A percentile compares a stretch with the other conserved stretches of the same genome.
These are phyloP conservation scores for Suhomyces terraborum DNA, from an alignment of 1,139 yeast genomes.

Conservation along the genomic window DNA sequence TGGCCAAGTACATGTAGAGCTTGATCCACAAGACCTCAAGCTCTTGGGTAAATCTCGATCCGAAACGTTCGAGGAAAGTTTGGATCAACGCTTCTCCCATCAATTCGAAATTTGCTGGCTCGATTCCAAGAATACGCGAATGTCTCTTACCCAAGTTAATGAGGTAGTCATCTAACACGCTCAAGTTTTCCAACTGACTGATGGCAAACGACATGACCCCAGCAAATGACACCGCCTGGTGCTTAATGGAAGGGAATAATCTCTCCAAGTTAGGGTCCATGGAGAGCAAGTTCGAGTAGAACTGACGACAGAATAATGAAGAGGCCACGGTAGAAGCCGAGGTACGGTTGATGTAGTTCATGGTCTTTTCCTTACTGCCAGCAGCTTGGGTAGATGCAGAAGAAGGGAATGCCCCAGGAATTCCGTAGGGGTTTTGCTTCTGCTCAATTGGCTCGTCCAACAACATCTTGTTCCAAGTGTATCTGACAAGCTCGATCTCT, in stretches of 20 bases:
- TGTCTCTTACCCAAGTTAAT: constrained; percentile 72
- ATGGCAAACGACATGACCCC: constrained; percentile 73
- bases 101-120: constrained; percentile 68
- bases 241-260: constrained; percentile 64
- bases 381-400: constrained; percentile 13
- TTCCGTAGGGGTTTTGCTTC: constrained; percentile 20
- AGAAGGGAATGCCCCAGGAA: constrained; percentile 35
- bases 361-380: constrained; percentile 18
- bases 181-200: constrained; percentile 43
- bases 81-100: constrained; percentile 79
- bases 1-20: constrained; percentile 61
- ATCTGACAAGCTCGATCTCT: constrained; percentile 45
- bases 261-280: constrained; percentile 57
- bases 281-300: constrained; percentile 58
- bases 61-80: constrained; percentile 72
- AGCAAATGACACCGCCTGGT: constrained; percentile 78
- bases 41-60: constrained; percentile 47
- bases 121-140: constrained; percentile 72
- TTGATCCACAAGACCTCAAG: constrained; percentile 75
- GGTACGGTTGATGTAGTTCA: constrained; percentile 19
- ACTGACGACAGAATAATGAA: constrained; percentile 60
- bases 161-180: constrained; percentile 58
- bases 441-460: constrained; percentile 37
- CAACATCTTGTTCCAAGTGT: constrained; percentile 49
- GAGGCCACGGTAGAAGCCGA: constrained; percentile 41